These are phyloP conservation scores for Pinus albicaulis DNA, from an alignment of 75 land plant species.

Conservation along the genomic window DNA sequence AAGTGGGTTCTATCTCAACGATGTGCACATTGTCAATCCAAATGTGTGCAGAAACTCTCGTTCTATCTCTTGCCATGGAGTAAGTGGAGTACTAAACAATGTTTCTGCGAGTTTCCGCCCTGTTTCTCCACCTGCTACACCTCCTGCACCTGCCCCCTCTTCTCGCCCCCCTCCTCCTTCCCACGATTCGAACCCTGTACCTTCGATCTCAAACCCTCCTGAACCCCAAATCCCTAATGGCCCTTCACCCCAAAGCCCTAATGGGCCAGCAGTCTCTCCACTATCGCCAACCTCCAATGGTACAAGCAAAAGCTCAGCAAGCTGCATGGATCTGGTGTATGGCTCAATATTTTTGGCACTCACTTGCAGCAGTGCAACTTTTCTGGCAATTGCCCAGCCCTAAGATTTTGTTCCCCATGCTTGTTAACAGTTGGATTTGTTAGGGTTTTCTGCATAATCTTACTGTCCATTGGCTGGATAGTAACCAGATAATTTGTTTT, in stretches of 20 bases:
- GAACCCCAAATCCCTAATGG: neutral
- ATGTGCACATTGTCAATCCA: constrained; percentile 28
- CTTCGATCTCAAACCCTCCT: neutral
- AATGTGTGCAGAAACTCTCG: constrained; percentile 33
- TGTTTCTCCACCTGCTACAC: neutral
- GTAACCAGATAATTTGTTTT: too few species aligned
- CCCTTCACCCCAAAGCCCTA: neutral
- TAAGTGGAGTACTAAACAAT: constrained; percentile 15
- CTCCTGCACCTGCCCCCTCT: neutral
- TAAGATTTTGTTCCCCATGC: neutral
- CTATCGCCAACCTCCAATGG: neutral
- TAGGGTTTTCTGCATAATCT: too few species aligned
- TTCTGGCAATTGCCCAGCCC: neutral
- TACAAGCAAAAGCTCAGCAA: neutral
- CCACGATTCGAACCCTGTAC: too few species aligned
- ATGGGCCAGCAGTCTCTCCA: neutral
- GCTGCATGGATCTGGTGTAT: neutral
- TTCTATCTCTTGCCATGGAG: constrained; percentile 52
- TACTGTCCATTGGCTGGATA: too few species aligned
- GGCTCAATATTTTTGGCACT: neutral
- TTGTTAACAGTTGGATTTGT: neutral
- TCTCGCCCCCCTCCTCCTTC: neutral
- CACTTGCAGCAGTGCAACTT: neutral
- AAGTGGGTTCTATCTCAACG: constrained; percentile 27
- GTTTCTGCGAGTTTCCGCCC: neutral